Conservation (phyloP, 2,329 filamentous ascomycete species). For the Pleoardoris graminearum region DNA sequence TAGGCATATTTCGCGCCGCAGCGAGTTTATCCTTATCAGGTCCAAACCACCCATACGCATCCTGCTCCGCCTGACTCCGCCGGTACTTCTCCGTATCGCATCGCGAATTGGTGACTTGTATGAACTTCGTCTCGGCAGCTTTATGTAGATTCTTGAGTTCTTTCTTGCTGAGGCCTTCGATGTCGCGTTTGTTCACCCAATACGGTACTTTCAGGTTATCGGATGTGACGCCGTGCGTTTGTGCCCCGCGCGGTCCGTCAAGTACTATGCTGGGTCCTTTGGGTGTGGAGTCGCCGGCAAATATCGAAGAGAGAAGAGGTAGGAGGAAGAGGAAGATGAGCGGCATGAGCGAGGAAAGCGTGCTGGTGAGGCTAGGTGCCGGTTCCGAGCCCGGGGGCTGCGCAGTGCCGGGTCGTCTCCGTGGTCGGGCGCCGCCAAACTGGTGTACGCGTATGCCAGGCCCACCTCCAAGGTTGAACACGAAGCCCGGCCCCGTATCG, state of each 20-base stretch:
- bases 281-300: slow-evolving; percentile 57
- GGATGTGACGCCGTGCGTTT: slow-evolving; percentile 74
- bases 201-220: slow-evolving; percentile 75
- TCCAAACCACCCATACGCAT: slow-evolving; percentile 86
- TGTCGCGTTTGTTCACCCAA: slow-evolving; percentile 78
- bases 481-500: slow-evolving; percentile 81
- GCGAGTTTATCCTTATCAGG: slow-evolving; percentile 79
- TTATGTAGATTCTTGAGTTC: slow-evolving; percentile 77
- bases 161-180: slow-evolving; percentile 68
- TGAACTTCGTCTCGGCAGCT: slow-evolving; percentile 72
- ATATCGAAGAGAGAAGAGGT: slow-evolving; percentile 77
- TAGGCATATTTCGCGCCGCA: slow-evolving; percentile 64
- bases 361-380: slow-evolving; percentile 54
- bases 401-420: slow-evolving; percentile 69
- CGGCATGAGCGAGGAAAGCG: slow-evolving; percentile 77
- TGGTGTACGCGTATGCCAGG: slow-evolving; percentile 93
- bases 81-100: slow-evolving; percentile 75
- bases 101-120: slow-evolving; percentile 67
- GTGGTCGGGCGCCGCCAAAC: slow-evolving; percentile 80
- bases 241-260: slow-evolving; percentile 69
- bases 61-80: slow-evolving; percentile 70
- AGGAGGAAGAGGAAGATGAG: slow-evolving; percentile 83
- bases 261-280: slow-evolving; percentile 74
- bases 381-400: slow-evolving; percentile 57
- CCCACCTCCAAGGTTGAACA: slow-evolving; percentile 92